These are phyloP conservation scores for Glaciozyma antarctica DNA, from an alignment of 768 basidiomycete species.

Conservation along the genomic window DNA sequence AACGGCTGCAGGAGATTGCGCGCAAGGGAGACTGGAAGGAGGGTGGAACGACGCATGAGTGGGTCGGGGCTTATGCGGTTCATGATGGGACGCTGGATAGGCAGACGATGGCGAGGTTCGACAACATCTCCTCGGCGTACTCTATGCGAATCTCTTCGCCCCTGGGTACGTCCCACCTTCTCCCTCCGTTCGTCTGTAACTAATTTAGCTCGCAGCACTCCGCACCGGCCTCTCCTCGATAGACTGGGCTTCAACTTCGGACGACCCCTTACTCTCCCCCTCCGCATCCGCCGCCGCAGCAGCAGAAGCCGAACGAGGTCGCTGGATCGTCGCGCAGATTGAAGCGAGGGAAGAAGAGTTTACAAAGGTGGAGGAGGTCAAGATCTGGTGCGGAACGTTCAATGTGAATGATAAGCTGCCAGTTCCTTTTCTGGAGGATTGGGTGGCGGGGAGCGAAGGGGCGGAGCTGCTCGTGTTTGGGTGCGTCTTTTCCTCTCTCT, in stretches of 20 bases:
- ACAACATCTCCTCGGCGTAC: slow-evolving; percentile 6
- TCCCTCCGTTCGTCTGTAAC: not conserved
- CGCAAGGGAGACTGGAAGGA: not conserved
- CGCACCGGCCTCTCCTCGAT: not conserved
- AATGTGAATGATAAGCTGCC: slow-evolving; percentile 73
- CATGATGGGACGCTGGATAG: not conserved
- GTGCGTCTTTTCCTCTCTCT: not conserved
- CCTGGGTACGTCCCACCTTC: not conserved
- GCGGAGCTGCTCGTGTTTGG: slow-evolving; percentile 25
- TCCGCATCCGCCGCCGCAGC: not conserved
- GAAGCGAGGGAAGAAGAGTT: slow-evolving; percentile 13
- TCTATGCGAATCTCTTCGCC: not conserved
- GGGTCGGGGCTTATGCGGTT: not conserved
- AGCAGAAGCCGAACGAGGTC: slow-evolving; percentile 1
- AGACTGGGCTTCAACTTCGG: not conserved
- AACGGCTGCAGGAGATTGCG: not conserved
- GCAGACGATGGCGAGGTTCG: not conserved
- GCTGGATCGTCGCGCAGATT: slow-evolving; percentile 13
- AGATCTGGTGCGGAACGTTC: slow-evolving; percentile 63
- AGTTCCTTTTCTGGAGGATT: slow-evolving; percentile 55
- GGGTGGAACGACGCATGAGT: slow-evolving; percentile 1
- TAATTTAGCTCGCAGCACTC: not conserved
- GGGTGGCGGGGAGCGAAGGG: slow-evolving; percentile 46
- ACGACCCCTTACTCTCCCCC: not conserved
- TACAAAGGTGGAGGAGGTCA: slow-evolving; percentile 9